Percentiles rank a stretch among this genome's conserved stretches.
These are phyloP conservation scores for Eucalyptus marginata DNA, from an alignment of 345 rosid species.

Conservation along the genomic window DNA sequence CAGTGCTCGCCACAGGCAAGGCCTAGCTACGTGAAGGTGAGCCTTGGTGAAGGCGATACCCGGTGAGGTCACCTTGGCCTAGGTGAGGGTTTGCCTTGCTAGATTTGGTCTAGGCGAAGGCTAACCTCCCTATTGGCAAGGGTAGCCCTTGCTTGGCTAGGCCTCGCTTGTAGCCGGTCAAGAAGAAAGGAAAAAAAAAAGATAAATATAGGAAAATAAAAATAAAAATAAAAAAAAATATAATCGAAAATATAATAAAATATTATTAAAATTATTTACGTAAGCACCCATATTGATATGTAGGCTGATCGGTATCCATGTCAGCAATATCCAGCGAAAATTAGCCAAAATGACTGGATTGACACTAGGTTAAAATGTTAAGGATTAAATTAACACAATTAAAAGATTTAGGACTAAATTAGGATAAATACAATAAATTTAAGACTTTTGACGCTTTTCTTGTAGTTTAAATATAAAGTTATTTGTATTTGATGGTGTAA, in stretches of 20 bases:
- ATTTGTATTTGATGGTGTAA: not conserved
- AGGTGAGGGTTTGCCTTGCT: accelerated
- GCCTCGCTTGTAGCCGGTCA: not conserved
- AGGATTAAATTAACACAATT: no score
- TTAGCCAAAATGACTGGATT: not conserved
- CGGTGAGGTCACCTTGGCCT: not conserved
- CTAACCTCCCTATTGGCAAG: not conserved
- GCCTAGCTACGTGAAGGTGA: accelerated
- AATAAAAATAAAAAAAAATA: no score
- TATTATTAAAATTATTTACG: no score
- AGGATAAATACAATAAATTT: no score
- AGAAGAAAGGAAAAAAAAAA: not conserved
- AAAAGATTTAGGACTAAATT: no score
- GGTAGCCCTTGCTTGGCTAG: not conserved
- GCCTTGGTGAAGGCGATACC: not conserved
- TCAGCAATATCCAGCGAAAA: not conserved
- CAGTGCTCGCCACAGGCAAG: no score
- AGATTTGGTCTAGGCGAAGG: not conserved
- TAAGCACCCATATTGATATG: accelerated
- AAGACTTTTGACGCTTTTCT: no score
- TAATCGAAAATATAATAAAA: no score
- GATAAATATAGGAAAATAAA: no score
- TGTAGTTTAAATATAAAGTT: not conserved
- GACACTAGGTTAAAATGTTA: not conserved
- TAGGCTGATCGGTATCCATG: not conserved